A percentile compares a stretch with the other conserved stretches of the same genome.
phyloP scores from a whole-genome alignment of 169 alveolate genomes.

The Eimeria tenella region DNA sequence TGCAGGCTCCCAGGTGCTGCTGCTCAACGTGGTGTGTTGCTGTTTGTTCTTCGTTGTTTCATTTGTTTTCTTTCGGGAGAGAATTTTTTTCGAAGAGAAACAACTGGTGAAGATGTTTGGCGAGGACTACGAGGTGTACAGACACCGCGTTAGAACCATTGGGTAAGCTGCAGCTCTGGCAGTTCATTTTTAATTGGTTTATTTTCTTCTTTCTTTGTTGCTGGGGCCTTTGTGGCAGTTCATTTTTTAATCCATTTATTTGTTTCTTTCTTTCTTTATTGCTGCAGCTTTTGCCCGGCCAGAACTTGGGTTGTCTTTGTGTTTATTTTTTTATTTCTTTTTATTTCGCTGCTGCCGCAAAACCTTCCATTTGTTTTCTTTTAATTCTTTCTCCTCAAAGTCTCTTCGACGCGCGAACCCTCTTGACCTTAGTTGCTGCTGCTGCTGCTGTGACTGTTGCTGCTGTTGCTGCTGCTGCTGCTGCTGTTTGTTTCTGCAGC shows the following conservation, averaged over 20 bases:
- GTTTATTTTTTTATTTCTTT: too few relatives aligned
- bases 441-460: not conserved
- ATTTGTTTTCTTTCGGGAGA: slow-evolving; percentile 46
- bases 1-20: slow-evolving; percentile 67
- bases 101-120: slow-evolving; percentile 49
- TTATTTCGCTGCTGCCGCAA: too few relatives aligned
- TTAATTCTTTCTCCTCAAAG: not conserved
- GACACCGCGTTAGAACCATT: slow-evolving; percentile 36
- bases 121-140: slow-evolving; percentile 55
- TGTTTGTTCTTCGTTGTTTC: slow-evolving; percentile 39
- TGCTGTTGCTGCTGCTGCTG: not conserved
- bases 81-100: slow-evolving; percentile 63
- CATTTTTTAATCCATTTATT: not conserved
- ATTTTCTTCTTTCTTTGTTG: not conserved
- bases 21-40: slow-evolving; percentile 38
- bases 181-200: not conserved
- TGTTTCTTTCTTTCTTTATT: not conserved
- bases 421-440: not conserved
- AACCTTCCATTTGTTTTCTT: too few relatives aligned
- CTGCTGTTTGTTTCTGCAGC: slow-evolving; percentile 46
- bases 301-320: too few relatives aligned
- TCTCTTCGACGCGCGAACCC: not conserved
- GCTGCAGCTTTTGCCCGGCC: too few relatives aligned
- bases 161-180: slow-evolving; percentile 1
- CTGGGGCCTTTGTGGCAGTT: not conserved